Conservation (phyloP, 495 filamentous ascomycete genomes). For the Daldinia childiae region DNA sequence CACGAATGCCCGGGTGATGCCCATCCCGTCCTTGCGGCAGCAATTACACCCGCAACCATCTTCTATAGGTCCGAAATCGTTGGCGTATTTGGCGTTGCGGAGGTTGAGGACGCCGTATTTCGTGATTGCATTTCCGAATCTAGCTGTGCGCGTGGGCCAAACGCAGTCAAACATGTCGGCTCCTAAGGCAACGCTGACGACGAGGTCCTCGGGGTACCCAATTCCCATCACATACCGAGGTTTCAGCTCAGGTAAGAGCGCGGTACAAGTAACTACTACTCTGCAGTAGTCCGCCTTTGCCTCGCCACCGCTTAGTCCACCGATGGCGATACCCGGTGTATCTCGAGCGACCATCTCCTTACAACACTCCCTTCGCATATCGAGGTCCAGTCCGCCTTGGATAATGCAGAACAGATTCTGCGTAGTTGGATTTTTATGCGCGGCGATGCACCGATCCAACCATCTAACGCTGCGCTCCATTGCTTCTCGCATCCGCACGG, state of each 20-base stretch:
- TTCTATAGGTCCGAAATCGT: constrained; percentile 85
- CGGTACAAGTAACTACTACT: constrained; percentile 86
- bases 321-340: constrained; percentile 96
- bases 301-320: constrained; percentile 87
- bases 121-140: constrained; percentile 94
- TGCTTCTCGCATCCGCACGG: constrained; percentile 85
- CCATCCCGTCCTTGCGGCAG: constrained; percentile 78
- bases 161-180: constrained; percentile 99
- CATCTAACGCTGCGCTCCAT: constrained; percentile 98
- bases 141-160: constrained; percentile 95
- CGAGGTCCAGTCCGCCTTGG: constrained; percentile 92
- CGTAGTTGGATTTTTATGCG: constrained; percentile 78
- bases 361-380: constrained; percentile 84
- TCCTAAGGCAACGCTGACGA: constrained; percentile 90
- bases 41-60: constrained; percentile 80
- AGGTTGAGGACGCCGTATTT: constrained; percentile 83
- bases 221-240: constrained; percentile 99
- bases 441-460: constrained; percentile 95
- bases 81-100: constrained; percentile 74
- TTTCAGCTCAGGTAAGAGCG: constrained; percentile 84
- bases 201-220: constrained; percentile 93
- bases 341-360: constrained; percentile 88
- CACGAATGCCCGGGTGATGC: constrained; percentile 87
- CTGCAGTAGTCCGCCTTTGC: constrained; percentile 66
- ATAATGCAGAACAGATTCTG: constrained; percentile 99